phyloP scores from a whole-genome alignment of 1,284 basidiomycete genomes.

The Ustanciosporium gigantosporum region DNA sequence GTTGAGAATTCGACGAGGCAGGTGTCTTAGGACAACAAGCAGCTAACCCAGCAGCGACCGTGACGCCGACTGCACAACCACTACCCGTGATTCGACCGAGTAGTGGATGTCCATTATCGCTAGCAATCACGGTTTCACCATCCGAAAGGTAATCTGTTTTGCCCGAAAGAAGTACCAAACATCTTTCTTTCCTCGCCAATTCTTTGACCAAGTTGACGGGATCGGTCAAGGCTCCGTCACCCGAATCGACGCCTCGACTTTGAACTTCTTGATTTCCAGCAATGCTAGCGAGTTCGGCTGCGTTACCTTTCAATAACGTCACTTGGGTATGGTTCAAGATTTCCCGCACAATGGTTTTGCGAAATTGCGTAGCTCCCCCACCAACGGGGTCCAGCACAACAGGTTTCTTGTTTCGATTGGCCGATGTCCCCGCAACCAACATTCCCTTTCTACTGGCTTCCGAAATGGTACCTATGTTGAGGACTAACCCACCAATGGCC shows the following conservation, averaged over 20 bases:
- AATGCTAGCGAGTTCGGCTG: constrained; percentile 82
- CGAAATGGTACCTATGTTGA: constrained; percentile 88
- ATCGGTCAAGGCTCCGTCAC: constrained; percentile 75
- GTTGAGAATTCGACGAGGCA: neutral
- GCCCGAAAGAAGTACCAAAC: constrained; percentile 82
- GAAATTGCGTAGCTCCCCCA: constrained; percentile 78
- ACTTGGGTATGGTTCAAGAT: constrained; percentile 84
- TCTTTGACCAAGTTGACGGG: constrained; percentile 72
- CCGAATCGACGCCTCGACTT: constrained; percentile 85
- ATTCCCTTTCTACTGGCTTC: constrained; percentile 71
- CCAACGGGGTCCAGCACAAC: constrained; percentile 93
- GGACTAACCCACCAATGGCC: constrained; percentile 73
- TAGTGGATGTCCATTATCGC: constrained; percentile 76
- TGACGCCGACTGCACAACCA: constrained; percentile 83
- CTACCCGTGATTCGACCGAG: constrained; percentile 84
- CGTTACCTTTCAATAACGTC: constrained; percentile 92
- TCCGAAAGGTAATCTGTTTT: constrained; percentile 83
- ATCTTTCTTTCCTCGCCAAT: constrained; percentile 77
- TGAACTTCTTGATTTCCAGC: constrained; percentile 72
- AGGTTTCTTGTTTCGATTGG: constrained; percentile 64
- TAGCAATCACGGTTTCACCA: constrained; percentile 71
- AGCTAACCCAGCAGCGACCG: constrained; percentile 73
- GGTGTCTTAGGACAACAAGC: constrained; percentile 64
- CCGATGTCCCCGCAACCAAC: constrained; percentile 72
- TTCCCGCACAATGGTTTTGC: constrained; percentile 69